A percentile compares a stretch with the other conserved stretches of the same genome.
Conservation (phyloP, 169 alveolate genomes). For the Plasmodium malariae region DNA sequence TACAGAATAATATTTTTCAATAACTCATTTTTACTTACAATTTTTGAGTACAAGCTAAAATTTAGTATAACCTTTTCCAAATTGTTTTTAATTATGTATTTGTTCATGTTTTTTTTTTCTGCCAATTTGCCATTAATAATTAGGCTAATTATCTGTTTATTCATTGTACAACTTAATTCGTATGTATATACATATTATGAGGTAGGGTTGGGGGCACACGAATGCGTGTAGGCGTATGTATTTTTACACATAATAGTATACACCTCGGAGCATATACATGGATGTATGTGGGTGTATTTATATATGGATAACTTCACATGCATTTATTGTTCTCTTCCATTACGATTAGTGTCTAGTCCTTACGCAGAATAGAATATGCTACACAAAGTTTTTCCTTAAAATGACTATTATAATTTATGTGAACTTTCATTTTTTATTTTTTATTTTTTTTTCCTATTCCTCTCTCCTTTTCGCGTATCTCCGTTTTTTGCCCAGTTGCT, state of each 20-base stretch:
- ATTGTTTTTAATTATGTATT: constrained; percentile 9
- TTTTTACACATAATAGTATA: not conserved
- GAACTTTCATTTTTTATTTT: no score
- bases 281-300: not conserved
- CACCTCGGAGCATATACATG: not conserved
- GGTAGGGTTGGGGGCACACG: not conserved
- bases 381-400: no score
- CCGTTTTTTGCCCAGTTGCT: no score
- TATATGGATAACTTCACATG: not conserved
- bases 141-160: constrained; percentile 10
- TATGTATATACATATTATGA: no score
- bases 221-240: not conserved
- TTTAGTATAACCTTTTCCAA: constrained; percentile 30
- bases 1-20: constrained; percentile 33
- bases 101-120: constrained; percentile 43
- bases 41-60: constrained; percentile 10
- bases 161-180: constrained; percentile 32
- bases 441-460: no score
- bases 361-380: no score
- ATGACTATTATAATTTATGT: no score
- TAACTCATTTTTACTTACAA: not conserved
- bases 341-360: no score
- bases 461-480: no score
- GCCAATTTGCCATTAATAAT: constrained; percentile 17
- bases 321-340: no score